Evolutionary conservation across 2,329 filamentous ascomycete species (phyloP).

Genomic region (Coleophoma cylindrospora): DNA sequence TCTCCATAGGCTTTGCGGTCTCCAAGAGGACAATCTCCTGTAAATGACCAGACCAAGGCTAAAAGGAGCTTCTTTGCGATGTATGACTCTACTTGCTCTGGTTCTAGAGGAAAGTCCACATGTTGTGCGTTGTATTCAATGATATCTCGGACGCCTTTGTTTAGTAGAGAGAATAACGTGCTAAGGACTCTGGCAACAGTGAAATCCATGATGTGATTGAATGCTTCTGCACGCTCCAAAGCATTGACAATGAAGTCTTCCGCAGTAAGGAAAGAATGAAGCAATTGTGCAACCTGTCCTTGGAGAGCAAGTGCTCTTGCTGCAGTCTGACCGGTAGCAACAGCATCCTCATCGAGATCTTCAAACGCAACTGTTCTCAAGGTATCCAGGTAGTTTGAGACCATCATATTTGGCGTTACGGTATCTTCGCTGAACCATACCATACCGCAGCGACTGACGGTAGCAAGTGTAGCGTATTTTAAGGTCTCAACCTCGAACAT

Average conservation of each 20-base stretch:
- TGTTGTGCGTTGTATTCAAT: conserved; percentile 96
- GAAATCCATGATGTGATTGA: conserved; percentile 98
- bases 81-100: conserved; percentile 84
- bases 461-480: conserved; percentile 95
- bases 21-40: conserved; percentile 83
- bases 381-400: conserved; percentile 82
- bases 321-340: conserved; percentile 68
- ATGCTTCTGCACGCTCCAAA: conserved; percentile 68
- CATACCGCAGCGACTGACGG: conserved; percentile 99
- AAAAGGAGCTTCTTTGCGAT: conserved; percentile 91
- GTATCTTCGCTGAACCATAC: conserved; percentile 99
- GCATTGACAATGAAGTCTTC: conserved; percentile 79
- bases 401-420: conserved; percentile 88
- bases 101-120: conserved; percentile 85
- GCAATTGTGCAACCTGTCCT: conserved; percentile 70
- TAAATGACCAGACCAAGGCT: conserved; percentile 90
- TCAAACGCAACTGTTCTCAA: conserved; percentile 83
- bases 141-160: conserved; percentile 87
- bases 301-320: conserved; percentile 78
- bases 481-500: conserved; percentile 99
- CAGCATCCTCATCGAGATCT: conserved; percentile 89
- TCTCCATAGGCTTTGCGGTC: conserved; percentile 91
- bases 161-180: conserved; percentile 91
- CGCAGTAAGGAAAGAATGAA: conserved; percentile 68
- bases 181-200: conserved; percentile 85